Conservation (phyloP, 1,139 yeast species). For the Taphrina communis region DNA sequence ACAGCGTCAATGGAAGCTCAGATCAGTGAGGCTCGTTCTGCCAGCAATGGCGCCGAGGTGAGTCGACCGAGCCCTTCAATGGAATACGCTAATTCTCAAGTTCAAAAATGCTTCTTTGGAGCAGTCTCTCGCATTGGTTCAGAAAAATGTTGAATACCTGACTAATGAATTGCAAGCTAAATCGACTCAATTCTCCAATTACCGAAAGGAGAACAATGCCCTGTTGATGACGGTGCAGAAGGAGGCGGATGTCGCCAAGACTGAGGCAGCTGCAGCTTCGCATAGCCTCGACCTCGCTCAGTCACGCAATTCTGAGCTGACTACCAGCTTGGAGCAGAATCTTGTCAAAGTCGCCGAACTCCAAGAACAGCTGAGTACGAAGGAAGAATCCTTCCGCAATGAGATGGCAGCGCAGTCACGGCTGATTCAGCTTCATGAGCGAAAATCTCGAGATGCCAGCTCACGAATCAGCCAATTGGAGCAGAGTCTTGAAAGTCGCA, state of each 20-base stretch:
- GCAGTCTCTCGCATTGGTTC: slow-evolving; percentile 54
- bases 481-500: slow-evolving; percentile 54
- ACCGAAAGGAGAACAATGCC: slow-evolving; percentile 53
- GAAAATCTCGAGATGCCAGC: slow-evolving; percentile 51
- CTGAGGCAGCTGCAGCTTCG: slow-evolving; percentile 41
- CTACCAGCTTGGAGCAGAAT: slow-evolving; percentile 54
- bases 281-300: slow-evolving; percentile 44
- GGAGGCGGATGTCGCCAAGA: slow-evolving; percentile 52
- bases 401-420: slow-evolving; percentile 72
- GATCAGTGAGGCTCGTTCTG: slow-evolving; percentile 52
- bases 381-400: slow-evolving; percentile 63
- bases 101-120: slow-evolving; percentile 52
- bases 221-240: slow-evolving; percentile 51
- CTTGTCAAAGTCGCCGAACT: slow-evolving; percentile 57
- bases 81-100: slow-evolving; percentile 6
- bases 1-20: slow-evolving; percentile 55
- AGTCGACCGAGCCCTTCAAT: slow-evolving; percentile 44
- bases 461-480: slow-evolving; percentile 56
- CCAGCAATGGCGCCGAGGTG: slow-evolving; percentile 52
- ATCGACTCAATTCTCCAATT: slow-evolving; percentile 52
- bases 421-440: slow-evolving; percentile 64
- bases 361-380: slow-evolving; percentile 57
- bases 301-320: slow-evolving; percentile 53
- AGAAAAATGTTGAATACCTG: slow-evolving; percentile 54
- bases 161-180: slow-evolving; percentile 53